Percentiles rank a stretch among this genome's conserved stretches.
Evolutionary conservation across 2,329 filamentous ascomycete genomes (phyloP).

Genomic region (Neonectria neomacrospora): DNA sequence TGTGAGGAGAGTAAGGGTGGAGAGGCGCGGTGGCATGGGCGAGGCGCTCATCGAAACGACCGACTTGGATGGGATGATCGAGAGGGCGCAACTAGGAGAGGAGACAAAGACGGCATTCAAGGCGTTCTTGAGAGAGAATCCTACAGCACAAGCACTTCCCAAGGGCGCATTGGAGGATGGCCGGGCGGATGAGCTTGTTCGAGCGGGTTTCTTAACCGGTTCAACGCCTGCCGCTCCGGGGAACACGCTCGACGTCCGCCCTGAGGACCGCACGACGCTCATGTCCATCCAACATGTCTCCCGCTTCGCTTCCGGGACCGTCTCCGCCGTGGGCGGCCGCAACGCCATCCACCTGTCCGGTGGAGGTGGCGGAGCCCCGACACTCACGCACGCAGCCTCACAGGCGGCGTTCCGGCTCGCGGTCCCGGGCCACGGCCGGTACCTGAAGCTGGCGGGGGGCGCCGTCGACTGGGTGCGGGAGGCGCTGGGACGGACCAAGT

Average conservation of each 20-base stretch:
- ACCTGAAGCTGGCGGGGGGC: slow-evolving; percentile 72
- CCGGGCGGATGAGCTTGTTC: slow-evolving; percentile 69
- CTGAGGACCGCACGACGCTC: slow-evolving; percentile 65
- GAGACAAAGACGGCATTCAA: slow-evolving; percentile 63
- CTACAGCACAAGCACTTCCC: slow-evolving; percentile 52
- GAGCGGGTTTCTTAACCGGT: slow-evolving; percentile 74
- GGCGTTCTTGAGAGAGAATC: slow-evolving; percentile 61
- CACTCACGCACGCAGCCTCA: slow-evolving; percentile 40
- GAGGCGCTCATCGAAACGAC: slow-evolving; percentile 71
- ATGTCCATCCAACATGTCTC: slow-evolving; percentile 72
- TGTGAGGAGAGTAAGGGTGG: slow-evolving; percentile 71
- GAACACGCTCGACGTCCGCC: slow-evolving; percentile 57
- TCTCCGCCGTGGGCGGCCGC: slow-evolving; percentile 76
- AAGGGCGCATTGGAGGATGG: slow-evolving; percentile 50
- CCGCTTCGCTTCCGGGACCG: slow-evolving; percentile 73
- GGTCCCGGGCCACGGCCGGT: slow-evolving; percentile 73
- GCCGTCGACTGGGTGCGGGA: slow-evolving; percentile 71
- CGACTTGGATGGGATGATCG: slow-evolving; percentile 65
- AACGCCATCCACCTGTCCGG: slow-evolving; percentile 72
- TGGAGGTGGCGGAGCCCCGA: slow-evolving; percentile 59
- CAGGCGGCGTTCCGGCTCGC: slow-evolving; percentile 63
- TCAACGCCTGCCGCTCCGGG: slow-evolving; percentile 46
- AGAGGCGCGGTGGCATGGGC: slow-evolving; percentile 68
- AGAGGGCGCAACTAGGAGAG: slow-evolving; percentile 51
- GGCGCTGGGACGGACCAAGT: slow-evolving; percentile 68